These are phyloP conservation scores for Umbelopsis sp. DNA, from an alignment of 192 early-diverging fungal species.

Conservation along the genomic window DNA sequence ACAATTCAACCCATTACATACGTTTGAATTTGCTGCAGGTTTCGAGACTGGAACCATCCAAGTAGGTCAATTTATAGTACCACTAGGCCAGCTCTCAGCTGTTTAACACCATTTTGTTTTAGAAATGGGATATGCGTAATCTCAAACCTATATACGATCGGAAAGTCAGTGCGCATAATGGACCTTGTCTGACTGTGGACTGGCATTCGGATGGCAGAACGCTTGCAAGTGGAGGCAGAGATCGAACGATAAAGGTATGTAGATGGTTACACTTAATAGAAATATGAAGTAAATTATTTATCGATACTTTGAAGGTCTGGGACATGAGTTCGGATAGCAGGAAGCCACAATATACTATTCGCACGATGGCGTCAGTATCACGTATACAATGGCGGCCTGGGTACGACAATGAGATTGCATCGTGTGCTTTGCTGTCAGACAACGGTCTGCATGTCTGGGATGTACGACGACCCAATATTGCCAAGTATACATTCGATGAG, in stretches of 20 bases:
- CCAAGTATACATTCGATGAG: conserved; percentile 66
- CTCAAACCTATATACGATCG: conserved; percentile 55
- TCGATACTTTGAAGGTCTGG: conserved; percentile 53
- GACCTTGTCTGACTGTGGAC: conserved; percentile 71
- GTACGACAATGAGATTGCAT: conserved; percentile 69
- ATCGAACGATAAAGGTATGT: conserved; percentile 72
- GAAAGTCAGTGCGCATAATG: conserved; percentile 72
- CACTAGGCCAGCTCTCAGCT: neutral
- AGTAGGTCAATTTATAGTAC: conserved; percentile 36
- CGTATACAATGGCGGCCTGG: conserved; percentile 75
- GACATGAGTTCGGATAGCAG: conserved; percentile 66
- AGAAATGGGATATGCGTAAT: conserved; percentile 83
- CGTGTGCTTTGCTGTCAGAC: conserved; percentile 63
- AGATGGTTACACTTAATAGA: neutral
- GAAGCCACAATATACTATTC: conserved; percentile 59
- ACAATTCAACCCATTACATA: conserved; percentile 66
- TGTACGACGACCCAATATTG: conserved; percentile 65
- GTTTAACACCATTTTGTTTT: neutral
- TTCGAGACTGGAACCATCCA: conserved; percentile 82
- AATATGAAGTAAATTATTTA: neutral
- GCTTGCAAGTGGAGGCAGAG: conserved; percentile 78
- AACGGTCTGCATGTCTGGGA: conserved; percentile 74
- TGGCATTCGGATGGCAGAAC: conserved; percentile 70
- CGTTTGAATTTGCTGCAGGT: conserved; percentile 72
- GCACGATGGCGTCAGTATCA: conserved; percentile 66